Percentiles rank a stretch among this genome's conserved stretches.
These are phyloP conservation scores for Syzygium jambos DNA, from an alignment of 345 rosid species.

Conservation along the genomic window DNA sequence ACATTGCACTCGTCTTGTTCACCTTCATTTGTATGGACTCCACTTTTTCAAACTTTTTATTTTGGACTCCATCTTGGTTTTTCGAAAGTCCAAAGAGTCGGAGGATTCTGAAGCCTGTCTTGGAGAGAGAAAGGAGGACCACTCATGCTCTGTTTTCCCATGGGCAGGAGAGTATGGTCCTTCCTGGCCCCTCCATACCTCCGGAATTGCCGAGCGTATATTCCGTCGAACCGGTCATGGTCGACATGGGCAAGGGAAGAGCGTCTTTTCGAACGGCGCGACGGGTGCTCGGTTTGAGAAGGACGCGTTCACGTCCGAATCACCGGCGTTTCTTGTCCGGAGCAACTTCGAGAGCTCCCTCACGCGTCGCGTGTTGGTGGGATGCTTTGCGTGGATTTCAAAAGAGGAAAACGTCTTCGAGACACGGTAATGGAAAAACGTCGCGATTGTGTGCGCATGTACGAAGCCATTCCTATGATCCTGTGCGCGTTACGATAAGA, in stretches of 20 bases:
- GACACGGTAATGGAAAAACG: neutral
- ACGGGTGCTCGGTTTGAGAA: neutral
- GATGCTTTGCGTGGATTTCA: neutral
- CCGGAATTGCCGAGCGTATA: neutral
- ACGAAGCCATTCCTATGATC: neutral
- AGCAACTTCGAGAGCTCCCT: neutral
- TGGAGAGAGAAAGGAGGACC: neutral
- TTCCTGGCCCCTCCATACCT: neutral
- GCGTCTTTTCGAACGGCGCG: neutral
- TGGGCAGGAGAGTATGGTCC: neutral
- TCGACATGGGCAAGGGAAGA: neutral
- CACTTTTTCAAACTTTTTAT: neutral
- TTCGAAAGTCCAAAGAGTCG: neutral
- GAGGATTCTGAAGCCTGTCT: neutral
- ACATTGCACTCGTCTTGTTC: neutral
- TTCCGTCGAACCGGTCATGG: neutral
- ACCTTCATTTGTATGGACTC: neutral
- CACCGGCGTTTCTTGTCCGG: neutral
- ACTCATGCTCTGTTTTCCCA: neutral
- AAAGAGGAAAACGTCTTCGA: neutral
- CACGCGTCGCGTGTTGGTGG: neutral
- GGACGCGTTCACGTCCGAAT: neutral
- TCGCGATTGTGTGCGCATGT: neutral
- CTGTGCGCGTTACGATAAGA: neutral
- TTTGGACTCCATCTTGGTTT: neutral